Evolutionary conservation across 75 land plant genomes (phyloP).

Genomic region (Cupressus sempervirens): DNA sequence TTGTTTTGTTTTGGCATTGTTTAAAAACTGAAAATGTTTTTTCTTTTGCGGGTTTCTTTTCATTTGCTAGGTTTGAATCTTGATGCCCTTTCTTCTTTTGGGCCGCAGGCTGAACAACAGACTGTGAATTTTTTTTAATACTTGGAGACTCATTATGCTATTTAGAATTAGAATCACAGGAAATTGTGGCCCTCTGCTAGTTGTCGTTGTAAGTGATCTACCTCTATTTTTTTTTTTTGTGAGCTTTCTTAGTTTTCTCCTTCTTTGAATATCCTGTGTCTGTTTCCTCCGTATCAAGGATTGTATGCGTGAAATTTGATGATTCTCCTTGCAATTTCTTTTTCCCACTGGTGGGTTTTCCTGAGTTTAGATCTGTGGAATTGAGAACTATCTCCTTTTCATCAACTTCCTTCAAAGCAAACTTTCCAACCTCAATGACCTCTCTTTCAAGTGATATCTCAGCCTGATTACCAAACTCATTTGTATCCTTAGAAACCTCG

Average conservation of each 20-base stretch:
- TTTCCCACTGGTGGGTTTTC: not conserved
- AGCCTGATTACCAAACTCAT: not conserved
- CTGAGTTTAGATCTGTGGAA: not conserved
- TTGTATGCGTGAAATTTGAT: not conserved
- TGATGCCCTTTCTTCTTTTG: no score
- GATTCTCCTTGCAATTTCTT: not conserved
- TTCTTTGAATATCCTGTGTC: not conserved
- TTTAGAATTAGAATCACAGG: no score
- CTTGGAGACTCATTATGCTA: no score
- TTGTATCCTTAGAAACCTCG: not conserved
- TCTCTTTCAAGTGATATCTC: not conserved
- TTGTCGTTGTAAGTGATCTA: no score
- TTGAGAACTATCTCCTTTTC: conserved; percentile 17
- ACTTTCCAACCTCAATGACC: conserved; percentile 5
- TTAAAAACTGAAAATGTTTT: no score
- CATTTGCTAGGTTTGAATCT: no score
- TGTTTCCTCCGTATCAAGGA: not conserved
- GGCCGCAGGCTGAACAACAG: no score
- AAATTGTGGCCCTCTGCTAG: no score
- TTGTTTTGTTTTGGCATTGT: no score
- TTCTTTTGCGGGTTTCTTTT: no score
- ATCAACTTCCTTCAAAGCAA: not conserved
- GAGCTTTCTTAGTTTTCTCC: not conserved
- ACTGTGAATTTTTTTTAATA: no score
- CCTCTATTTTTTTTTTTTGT: no score